These are phyloP conservation scores for Agrostemma githago DNA, from an alignment of 148 eudicot species.

Conservation along the genomic window DNA sequence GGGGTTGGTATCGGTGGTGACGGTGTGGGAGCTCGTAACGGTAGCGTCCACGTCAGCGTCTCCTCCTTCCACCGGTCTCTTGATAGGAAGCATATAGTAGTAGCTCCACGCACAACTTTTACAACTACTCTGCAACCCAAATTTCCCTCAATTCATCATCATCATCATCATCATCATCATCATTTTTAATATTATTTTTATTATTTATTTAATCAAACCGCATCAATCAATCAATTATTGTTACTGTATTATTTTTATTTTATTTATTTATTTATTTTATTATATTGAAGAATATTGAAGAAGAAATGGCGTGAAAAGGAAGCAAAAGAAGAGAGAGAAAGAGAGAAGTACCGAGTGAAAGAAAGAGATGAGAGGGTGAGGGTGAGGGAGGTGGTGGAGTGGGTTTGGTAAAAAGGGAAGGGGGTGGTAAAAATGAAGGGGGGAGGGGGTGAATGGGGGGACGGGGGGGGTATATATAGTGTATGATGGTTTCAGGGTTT, in stretches of 20 bases:
- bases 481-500: not conserved
- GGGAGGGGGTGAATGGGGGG: not conserved
- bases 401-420: not conserved
- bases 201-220: not conserved
- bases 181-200: not conserved
- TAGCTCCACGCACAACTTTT: constrained; percentile 10
- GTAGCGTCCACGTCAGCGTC: constrained; percentile 22
- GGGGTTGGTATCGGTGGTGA: constrained; percentile 17
- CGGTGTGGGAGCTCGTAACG: constrained; percentile 3
- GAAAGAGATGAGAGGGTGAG: not conserved
- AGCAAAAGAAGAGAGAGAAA: constrained; percentile 5
- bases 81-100: constrained; percentile 74
- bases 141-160: not conserved
- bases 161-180: not conserved
- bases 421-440: not conserved
- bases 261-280: not conserved
- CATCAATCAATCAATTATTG: no score
- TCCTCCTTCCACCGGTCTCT: constrained; percentile 62
- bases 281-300: constrained; percentile 6
- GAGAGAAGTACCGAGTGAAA: constrained; percentile 25
- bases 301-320: not conserved
- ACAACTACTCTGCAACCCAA: constrained; percentile 38
- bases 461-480: no score
- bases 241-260: not conserved
- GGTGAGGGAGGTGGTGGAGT: not conserved